Evolutionary conservation across 805 yeast genomes (phyloP), one percentile per base, ranked within the genome.

Genomic region (Kluyveromyces starmeri): DNA sequence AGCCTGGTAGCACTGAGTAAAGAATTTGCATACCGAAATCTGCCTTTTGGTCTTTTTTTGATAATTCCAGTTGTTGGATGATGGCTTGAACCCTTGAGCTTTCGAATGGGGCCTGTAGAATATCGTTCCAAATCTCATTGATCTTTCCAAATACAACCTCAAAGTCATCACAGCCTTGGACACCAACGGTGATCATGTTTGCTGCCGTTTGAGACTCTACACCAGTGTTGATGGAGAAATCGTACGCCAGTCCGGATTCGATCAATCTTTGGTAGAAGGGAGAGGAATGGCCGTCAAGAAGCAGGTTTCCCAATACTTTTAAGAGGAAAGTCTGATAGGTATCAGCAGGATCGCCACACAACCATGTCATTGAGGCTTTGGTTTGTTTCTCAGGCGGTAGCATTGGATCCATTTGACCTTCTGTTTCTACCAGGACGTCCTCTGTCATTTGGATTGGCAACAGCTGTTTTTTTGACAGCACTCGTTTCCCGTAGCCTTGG

Each of bases 211-310:
- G 75, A 2, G 82, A 70, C 39, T 89, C 96, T 36, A 84, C 64
- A 1, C 98, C 98, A 0, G 94, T 67, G 51, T 92, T 92, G 4
- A 85, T 82, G 1, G 89, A 65, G 51, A 78, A 92, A 44, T 92
- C 96, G 34, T 83, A 73, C 27, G 92, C 97, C 21, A 78, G 52
- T 1, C 89, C 92, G 1, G 81, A 60, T 55, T 92, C 98, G 36
- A 92, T 81, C 36, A 92, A 64, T n/a, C 73, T 73, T 56, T 86
- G 84, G 57, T 88, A 84, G 36, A 92, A 66, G 5, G 94, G 89
- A 5, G 97, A 80, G 9, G 92, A 81, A 51, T 89, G 97, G 2
- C 97, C 97, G 52, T 84, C 95, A 44, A 79, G 72, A 21, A 92
- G 63, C 34, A 92, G 62, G 16, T 78, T 71, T 14, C 83, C 73